Percentiles rank a stretch among this genome's conserved stretches.
These are phyloP conservation scores for Silene vulgaris DNA, from an alignment of 179 eudicot species.

Conservation along the genomic window DNA sequence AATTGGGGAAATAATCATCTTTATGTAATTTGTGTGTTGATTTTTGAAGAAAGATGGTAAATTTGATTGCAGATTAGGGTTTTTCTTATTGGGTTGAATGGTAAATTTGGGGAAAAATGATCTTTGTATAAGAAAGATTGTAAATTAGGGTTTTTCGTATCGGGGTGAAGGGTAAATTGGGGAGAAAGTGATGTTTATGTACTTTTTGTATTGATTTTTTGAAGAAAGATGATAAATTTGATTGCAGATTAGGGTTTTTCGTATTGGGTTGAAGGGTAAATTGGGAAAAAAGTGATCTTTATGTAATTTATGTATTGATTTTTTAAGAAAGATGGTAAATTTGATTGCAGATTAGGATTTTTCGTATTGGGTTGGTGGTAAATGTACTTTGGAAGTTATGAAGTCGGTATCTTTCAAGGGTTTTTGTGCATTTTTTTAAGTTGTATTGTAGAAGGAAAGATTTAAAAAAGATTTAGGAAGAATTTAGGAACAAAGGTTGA, in stretches of 20 bases:
- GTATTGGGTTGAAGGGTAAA: neutral
- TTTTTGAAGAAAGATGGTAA: neutral
- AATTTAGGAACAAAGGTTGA: slow-evolving; percentile 14
- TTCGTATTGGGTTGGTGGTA: slow-evolving; percentile 2
- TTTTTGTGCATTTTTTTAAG: slow-evolving; percentile 14
- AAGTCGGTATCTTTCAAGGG: slow-evolving; percentile 22
- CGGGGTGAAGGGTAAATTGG: slow-evolving; percentile 8
- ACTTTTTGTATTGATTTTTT: neutral
- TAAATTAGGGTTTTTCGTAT: neutral
- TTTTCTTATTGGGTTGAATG: neutral
- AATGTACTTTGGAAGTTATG: neutral
- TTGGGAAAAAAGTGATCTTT: no score
- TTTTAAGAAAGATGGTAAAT: slow-evolving; percentile 1
- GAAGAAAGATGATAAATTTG: neutral
- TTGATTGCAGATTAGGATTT: neutral
- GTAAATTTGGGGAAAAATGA: neutral
- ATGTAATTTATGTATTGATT: neutral
- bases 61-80: neutral
- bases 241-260: slow-evolving; percentile 1
- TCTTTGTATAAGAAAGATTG: neutral
- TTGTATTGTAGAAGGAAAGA: slow-evolving; percentile 19
- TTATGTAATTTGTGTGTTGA: neutral
- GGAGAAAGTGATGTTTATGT: slow-evolving; percentile 8
- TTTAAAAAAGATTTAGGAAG: slow-evolving; percentile 8
- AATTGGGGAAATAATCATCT: no score